Conservation (phyloP, 1,284 basidiomycete genomes). For the Termitomyces sp. region DNA sequence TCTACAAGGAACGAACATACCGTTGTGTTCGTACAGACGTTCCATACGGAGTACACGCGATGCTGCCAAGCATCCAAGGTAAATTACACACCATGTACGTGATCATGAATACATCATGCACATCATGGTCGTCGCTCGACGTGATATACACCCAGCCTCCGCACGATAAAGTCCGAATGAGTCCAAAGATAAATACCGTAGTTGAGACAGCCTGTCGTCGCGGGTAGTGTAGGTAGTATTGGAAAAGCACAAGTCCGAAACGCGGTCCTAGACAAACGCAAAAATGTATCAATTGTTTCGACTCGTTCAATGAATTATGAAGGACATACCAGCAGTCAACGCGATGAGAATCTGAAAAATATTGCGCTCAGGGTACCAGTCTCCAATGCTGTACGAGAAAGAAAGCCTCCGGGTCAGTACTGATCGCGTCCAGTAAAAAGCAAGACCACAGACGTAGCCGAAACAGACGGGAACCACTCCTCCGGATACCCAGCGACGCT, state of each 20-base stretch:
- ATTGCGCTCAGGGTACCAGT: slow-evolving; percentile 88
- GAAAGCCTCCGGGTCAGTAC: neutral
- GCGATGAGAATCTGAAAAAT: slow-evolving; percentile 91
- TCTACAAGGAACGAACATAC: slow-evolving; percentile 29
- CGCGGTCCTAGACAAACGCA: slow-evolving; percentile 54
- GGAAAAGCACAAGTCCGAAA: slow-evolving; percentile 70
- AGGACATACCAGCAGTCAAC: slow-evolving; percentile 62
- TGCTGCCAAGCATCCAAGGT: slow-evolving; percentile 84
- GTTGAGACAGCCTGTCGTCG: slow-evolving; percentile 42
- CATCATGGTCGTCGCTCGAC: slow-evolving; percentile 73
- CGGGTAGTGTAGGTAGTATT: slow-evolving; percentile 59
- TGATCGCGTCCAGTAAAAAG: neutral
- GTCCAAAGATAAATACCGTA: slow-evolving; percentile 58
- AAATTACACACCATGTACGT: slow-evolving; percentile 75
- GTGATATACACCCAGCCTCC: slow-evolving; percentile 95
- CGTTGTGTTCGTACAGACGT: slow-evolving; percentile 41
- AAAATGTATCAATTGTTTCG: too few relatives aligned
- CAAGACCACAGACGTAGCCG: slow-evolving; percentile 69
- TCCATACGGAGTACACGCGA: slow-evolving; percentile 47
- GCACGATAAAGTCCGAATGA: slow-evolving; percentile 78
- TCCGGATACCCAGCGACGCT: slow-evolving; percentile 80
- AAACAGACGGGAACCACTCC: slow-evolving; percentile 93
- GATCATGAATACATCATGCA: slow-evolving; percentile 90
- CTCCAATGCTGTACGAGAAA: slow-evolving; percentile 62
- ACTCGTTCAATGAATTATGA: neutral